Conservation (phyloP, 2,329 filamentous ascomycete species). For the Ambrosiella xylebori region DNA sequence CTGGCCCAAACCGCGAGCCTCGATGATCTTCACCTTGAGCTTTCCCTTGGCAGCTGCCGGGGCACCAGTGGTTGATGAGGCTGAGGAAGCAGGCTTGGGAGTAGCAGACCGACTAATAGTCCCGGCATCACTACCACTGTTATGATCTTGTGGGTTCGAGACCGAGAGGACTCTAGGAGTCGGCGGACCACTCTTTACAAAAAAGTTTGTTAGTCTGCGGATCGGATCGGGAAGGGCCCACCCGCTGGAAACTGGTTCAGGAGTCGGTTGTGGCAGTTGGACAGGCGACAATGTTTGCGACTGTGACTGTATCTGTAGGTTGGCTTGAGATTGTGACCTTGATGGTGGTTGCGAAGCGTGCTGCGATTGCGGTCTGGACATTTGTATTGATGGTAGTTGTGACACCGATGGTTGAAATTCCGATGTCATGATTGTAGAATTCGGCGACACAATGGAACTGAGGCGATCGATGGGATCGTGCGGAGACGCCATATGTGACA, state of each 20-base stretch:
- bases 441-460: not conserved
- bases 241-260: not conserved
- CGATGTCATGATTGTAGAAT: not conserved
- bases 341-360: not conserved
- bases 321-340: not conserved
- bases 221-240: constrained; percentile 20
- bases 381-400: not conserved
- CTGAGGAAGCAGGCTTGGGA: constrained; percentile 31
- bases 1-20: constrained; percentile 65
- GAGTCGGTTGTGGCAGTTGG: not conserved
- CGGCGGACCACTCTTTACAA: constrained; percentile 73
- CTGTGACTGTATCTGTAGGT: not conserved
- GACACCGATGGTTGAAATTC: not conserved
- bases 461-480: constrained; percentile 2
- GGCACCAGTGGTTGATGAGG: constrained; percentile 24
- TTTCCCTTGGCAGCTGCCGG: constrained; percentile 67
- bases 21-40: constrained; percentile 72
- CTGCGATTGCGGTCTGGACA: not conserved
- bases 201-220: constrained; percentile 77
- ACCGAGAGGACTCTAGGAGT: constrained; percentile 71
- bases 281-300: not conserved
- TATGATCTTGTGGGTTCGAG: constrained; percentile 4
- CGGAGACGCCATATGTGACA: not conserved
- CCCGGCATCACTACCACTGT: not conserved
- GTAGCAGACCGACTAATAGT: constrained; percentile 30